phyloP scores from a whole-genome alignment of 495 filamentous ascomycete genomes.

The Xylaria scruposa region DNA sequence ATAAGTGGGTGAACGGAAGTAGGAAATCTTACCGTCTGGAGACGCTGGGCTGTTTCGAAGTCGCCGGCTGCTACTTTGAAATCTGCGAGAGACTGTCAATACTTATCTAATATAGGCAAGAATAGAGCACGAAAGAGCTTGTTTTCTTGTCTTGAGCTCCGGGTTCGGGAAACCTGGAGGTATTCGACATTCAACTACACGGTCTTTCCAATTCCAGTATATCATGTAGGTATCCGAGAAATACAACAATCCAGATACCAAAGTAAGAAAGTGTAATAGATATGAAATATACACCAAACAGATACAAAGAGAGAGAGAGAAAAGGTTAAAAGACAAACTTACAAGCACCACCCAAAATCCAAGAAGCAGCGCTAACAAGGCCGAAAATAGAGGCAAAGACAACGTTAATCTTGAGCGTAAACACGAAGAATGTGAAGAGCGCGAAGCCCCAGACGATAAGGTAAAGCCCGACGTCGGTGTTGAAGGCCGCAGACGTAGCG shows the following conservation, averaged over 20 bases:
- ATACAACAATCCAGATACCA: background rate
- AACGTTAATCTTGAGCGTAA: conserved; percentile 60
- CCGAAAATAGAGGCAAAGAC: conserved; percentile 62
- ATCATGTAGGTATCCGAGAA: background rate
- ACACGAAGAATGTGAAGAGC: conserved; percentile 62
- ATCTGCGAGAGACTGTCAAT: conserved; percentile 31
- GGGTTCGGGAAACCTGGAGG: background rate
- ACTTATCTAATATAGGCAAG: background rate
- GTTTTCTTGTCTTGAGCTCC: background rate
- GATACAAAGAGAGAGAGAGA: background rate
- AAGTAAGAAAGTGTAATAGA: background rate
- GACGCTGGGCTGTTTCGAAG: conserved; percentile 46
- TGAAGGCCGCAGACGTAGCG: conserved; percentile 51
- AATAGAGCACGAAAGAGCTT: background rate
- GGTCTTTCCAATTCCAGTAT: background rate
- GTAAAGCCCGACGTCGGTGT: conserved; percentile 56
- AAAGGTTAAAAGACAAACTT: background rate
- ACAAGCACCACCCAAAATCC: conserved; percentile 56
- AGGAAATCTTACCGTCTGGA: conserved; percentile 53
- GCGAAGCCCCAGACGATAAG: conserved; percentile 64
- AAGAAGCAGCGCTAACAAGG: conserved; percentile 54
- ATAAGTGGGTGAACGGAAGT: background rate
- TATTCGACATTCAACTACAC: background rate
- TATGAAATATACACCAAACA: background rate
- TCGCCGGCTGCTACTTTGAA: conserved; percentile 56